phyloP scores from a whole-genome alignment of 2,329 filamentous ascomycete genomes.

The Clonostachys rosea region DNA sequence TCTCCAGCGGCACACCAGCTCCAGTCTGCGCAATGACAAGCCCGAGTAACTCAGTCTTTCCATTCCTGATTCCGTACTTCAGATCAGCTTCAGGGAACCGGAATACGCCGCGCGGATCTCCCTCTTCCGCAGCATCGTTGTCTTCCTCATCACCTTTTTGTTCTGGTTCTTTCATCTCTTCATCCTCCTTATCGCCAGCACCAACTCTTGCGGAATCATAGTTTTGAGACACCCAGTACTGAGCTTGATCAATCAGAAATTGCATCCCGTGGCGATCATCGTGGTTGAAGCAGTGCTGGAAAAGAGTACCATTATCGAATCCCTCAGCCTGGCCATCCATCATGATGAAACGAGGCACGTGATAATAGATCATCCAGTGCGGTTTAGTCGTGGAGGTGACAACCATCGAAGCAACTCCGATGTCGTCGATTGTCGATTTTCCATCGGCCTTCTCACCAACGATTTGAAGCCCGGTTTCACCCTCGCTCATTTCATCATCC shows the following conservation, averaged over 20 bases:
- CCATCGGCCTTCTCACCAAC: slow-evolving; percentile 56
- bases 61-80: slow-evolving; percentile 34
- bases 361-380: slow-evolving; percentile 39
- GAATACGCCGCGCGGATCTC: slow-evolving; percentile 25
- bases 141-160: too few species aligned
- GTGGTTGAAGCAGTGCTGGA: slow-evolving; percentile 37
- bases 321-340: slow-evolving; percentile 17
- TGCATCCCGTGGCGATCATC: slow-evolving; percentile 51
- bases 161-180: too few species aligned
- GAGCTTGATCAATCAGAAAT: slow-evolving; percentile 49
- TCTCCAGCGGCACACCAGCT: slow-evolving; percentile 63
- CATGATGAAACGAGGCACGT: slow-evolving; percentile 17
- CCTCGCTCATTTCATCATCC: slow-evolving; percentile 21
- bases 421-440: slow-evolving; percentile 71
- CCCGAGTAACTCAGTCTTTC: slow-evolving; percentile 52
- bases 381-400: slow-evolving; percentile 62
- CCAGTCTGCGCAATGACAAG: slow-evolving; percentile 63
- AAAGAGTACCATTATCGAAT: slow-evolving; percentile 21
- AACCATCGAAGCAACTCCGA: slow-evolving; percentile 63
- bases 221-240: slow-evolving; percentile 34
- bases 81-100: slow-evolving; percentile 35
- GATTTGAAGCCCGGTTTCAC: slow-evolving; percentile 33
- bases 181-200: slow-evolving; percentile 5
- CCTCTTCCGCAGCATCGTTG: slow-evolving; percentile 12
- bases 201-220: slow-evolving; percentile 22